phyloP scores from a whole-genome alignment of 805 yeast genomes.

The Saturnispora dispora region DNA sequence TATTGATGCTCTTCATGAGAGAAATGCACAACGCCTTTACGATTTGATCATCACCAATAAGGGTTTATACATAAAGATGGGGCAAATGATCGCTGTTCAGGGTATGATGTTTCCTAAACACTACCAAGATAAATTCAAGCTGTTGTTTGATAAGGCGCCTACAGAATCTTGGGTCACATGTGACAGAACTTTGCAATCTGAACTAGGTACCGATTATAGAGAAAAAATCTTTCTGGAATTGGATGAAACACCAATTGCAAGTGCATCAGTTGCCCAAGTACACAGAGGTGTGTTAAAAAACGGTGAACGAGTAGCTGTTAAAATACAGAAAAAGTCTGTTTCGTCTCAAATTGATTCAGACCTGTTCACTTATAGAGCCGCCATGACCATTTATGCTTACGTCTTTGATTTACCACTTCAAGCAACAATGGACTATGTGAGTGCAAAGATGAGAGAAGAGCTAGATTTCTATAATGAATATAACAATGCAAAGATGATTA shows the following conservation, averaged over 20 bases:
- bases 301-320: conserved; percentile 52
- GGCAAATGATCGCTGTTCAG: conserved; percentile 75
- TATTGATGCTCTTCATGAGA: conserved; percentile 49
- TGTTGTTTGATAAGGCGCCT: conserved; percentile 64
- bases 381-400: conserved; percentile 44
- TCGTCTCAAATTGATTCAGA: conserved; percentile 53
- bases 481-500: conserved; percentile 38
- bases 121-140: conserved; percentile 46
- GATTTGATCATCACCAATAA: conserved; percentile 38
- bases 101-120: conserved; percentile 58
- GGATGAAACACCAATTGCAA: conserved; percentile 55
- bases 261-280: conserved; percentile 70
- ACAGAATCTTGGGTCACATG: conserved; percentile 41
- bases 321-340: conserved; percentile 58
- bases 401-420: conserved; percentile 58
- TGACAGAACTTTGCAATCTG: conserved; percentile 32
- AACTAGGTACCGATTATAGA: conserved; percentile 36
- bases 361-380: conserved; percentile 44
- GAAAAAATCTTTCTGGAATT: conserved; percentile 33
- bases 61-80: conserved; percentile 65
- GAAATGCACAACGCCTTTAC: conserved; percentile 44
- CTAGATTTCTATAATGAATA: conserved; percentile 52
- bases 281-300: conserved; percentile 40
- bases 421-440: conserved; percentile 46
- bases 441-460: conserved; percentile 50